These are phyloP conservation scores for Podila verticillata DNA, from an alignment of 192 early-diverging fungal genomes.

Conservation along the genomic window DNA sequence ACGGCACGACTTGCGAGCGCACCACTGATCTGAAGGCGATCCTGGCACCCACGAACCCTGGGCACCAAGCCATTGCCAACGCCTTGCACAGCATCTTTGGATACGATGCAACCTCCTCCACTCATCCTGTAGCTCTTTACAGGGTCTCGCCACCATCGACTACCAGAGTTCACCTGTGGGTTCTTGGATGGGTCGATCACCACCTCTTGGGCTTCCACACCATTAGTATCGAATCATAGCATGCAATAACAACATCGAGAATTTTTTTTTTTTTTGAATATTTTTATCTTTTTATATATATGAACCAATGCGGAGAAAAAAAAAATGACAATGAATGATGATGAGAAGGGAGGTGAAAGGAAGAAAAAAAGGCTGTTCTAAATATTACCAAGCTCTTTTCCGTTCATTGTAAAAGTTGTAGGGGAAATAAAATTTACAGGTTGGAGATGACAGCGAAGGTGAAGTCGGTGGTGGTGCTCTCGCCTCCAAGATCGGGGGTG, in stretches of 20 bases:
- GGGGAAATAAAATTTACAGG: conserved; percentile 56
- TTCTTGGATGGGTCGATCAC: conserved; percentile 34
- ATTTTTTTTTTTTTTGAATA: conserved; percentile 4
- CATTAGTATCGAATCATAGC: conserved; percentile 36
- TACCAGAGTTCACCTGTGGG: conserved; percentile 33
- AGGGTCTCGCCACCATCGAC: conserved; percentile 15
- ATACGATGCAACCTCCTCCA: background rate
- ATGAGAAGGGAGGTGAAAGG: background rate
- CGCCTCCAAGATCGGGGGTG: conserved; percentile 94
- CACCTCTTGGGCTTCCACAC: conserved; percentile 39
- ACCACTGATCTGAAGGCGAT: background rate
- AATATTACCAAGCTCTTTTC: background rate
- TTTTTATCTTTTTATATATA: conserved; percentile 3
- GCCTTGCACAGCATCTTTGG: conserved; percentile 20
- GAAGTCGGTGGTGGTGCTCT: conserved; percentile 90
- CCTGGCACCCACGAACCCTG: conserved; percentile 18
- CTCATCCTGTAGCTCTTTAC: conserved; percentile 19
- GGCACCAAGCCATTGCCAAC: conserved; percentile 7
- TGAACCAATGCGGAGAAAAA: conserved; percentile 5
- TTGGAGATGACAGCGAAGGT: conserved; percentile 88
- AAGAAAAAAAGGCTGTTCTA: conserved; percentile 3
- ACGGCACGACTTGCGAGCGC: conserved; percentile 13
- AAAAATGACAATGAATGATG: conserved; percentile 10
- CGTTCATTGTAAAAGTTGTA: background rate
- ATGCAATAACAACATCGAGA: background rate